Percentiles rank a stretch among this genome's conserved stretches.
Evolutionary conservation across 2,329 filamentous ascomycete species (phyloP).

Genomic region (Tolypocladium pustulatum): DNA sequence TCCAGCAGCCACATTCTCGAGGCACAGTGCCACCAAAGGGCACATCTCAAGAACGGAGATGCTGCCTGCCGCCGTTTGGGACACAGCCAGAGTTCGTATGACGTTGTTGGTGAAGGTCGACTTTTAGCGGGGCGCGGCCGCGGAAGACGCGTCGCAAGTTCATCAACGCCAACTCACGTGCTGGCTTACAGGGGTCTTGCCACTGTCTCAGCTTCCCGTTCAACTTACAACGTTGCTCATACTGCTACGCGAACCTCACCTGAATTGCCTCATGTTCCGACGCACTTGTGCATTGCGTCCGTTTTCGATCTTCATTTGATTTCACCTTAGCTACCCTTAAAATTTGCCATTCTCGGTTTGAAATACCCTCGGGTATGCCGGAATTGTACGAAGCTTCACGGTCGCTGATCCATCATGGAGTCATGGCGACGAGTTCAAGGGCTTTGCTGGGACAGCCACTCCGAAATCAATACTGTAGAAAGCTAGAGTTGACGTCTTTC

Average conservation of each 20-base stretch:
- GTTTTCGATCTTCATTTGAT: no score
- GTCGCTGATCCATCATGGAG: no score
- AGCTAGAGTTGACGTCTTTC: not conserved
- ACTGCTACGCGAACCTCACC: not conserved
- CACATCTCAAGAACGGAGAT: not conserved
- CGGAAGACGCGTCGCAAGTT: not conserved
- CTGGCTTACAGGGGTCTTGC: not conserved
- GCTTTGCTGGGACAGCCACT: not conserved
- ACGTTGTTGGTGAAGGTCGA: not conserved
- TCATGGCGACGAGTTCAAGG: not conserved
- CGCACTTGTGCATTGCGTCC: no score
- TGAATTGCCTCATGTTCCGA: no score
- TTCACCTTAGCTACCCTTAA: no score
- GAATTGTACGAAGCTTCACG: not conserved
- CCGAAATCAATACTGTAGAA: not conserved
- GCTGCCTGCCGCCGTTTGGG: not conserved
- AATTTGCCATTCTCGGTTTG: no score
- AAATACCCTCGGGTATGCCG: not conserved
- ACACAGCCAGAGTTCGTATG: not conserved
- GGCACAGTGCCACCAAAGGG: not conserved
- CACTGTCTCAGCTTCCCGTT: not conserved
- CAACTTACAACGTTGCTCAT: not conserved
- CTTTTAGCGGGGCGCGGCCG: not conserved
- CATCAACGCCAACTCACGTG: constrained; percentile 2
- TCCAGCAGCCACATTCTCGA: constrained; percentile 54